Evolutionary conservation across 495 filamentous ascomycete genomes (phyloP), one percentile per base, ranked within the genome.

Genomic region (Penicillium steckii): DNA sequence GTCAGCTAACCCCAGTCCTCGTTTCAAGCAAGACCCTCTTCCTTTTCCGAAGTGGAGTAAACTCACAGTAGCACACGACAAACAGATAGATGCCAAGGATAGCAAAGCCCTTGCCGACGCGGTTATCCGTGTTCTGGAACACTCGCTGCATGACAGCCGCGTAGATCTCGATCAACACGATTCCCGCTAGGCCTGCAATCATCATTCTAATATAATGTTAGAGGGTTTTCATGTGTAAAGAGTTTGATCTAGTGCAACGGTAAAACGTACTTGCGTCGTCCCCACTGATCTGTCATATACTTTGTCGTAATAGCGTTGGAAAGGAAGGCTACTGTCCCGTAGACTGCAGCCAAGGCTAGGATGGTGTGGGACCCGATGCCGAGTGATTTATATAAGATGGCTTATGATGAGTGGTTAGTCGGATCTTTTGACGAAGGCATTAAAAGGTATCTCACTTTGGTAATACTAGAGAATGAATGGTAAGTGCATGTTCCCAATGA

Each of bases 31-130:
- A 12, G 13, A 4, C 22, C 26, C 27, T 25, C n/a, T 18, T 21
- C 29, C 10, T 40, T 9, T 8, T 40, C 13, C 17, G 30, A 13
- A 12, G 17, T 42, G 8, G 4, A 32, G 18, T n/a, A n/a, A 23
- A 56, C 75, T 60, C 61, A 81, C 77, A 84, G 53, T 81, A 83
- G 25, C 64, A 66, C 3, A 81, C 74, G 8, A 78, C 78, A 49
- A 83, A 84, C 1, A 84, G 67, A 51, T 84, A 84, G 24, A 84
- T 84, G 1, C 79, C 81, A 2, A 83, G 67, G 44, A 84, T 74
- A 0, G 81, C 78, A 53, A 84, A 84, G n/a, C 79, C 81, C 53
- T 84, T 83, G 46, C 81, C 81, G 32, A 83, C 52, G 3, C 60
- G 59, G 55, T 84, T 84, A 23, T 78, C 59, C 5, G 75, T 80